Evolutionary conservation across 768 basidiomycete genomes (phyloP), one percentile per base, ranked within the genome.

Genomic region (Daedalea quercina): DNA sequence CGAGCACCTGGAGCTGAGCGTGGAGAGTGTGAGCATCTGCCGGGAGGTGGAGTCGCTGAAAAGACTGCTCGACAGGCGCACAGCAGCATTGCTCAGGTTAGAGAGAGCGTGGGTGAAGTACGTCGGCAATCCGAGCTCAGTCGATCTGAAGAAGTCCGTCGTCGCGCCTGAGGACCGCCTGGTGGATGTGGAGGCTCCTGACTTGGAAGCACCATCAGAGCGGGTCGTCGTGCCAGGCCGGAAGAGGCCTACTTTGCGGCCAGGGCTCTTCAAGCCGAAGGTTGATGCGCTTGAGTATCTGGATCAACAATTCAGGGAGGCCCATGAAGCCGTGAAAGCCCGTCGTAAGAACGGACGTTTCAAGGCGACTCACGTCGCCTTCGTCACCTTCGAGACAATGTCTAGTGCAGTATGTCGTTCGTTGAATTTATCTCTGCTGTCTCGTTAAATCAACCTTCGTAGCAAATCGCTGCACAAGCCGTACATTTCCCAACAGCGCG

Each of bases 361-460:
- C 66, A 84, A 79, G 59, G 77, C 93, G 1, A 91, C 90, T 1
- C 83, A 85, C 43, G 80, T 82, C 26, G 96, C 93, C 0, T 99
- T 98, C 63, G 89, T 98, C 19, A 98, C 96, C 0, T 97, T 99
- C 60, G 92, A 96, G 70, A 91, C 91, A 63, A 90, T 94, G 83
- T 88, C 90, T 1, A 87, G 85, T 60, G 91, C 93, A 23, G 91
- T 94, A 65, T 64, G 87, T 73, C 37, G 37, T 9, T 41, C 47
- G 23, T 35, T 31, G 28, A 7, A 6, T 22, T 13, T 31, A 15
- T 49, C 45, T 47, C 42, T 23, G 3, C 33, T 12, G 1, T 42
- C 31, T n/a, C 28, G 6, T 31, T 31, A 31, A 11, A 31, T n/a
- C n/a, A n/a, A 11, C 11, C 28, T 31, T 41, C 57, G 17, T 58